These are phyloP conservation scores for Candida ovalis DNA, from an alignment of 805 yeast genomes.

Conservation along the genomic window DNA sequence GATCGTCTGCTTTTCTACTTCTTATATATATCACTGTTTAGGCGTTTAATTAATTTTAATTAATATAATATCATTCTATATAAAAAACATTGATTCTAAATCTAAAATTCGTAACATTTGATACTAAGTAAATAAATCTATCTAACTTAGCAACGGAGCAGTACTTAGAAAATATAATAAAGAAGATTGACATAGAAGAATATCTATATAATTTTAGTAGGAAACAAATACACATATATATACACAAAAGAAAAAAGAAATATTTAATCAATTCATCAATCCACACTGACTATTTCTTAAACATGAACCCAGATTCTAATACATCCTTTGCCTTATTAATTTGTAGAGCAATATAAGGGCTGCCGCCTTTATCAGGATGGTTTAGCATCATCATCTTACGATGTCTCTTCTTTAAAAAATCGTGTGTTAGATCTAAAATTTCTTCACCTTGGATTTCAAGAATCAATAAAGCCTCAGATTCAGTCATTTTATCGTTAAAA, in stretches of 20 bases:
- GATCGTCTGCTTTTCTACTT: neutral
- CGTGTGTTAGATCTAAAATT: constrained; percentile 43
- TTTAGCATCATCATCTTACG: constrained; percentile 73
- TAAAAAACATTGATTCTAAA: too few relatives aligned
- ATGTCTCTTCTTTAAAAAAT: constrained; percentile 64
- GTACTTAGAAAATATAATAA: too few relatives aligned
- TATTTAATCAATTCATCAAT: neutral
- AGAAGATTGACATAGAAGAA: too few relatives aligned
- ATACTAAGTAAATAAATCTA: too few relatives aligned
- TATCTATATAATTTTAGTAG: too few relatives aligned
- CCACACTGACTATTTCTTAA: constrained; percentile 22
- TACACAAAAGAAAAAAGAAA: neutral
- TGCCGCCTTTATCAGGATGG: constrained; percentile 90
- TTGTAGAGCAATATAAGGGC: constrained; percentile 76
- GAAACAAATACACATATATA: neutral
- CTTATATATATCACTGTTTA: neutral
- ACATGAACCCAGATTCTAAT: constrained; percentile 58
- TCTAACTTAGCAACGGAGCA: too few relatives aligned
- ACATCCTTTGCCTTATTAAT: constrained; percentile 83
- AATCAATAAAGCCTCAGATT: constrained; percentile 65
- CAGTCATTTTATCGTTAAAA: constrained; percentile 61
- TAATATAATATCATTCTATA: too few relatives aligned
- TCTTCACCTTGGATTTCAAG: constrained; percentile 56
- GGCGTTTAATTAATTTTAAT: neutral
- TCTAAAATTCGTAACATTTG: too few relatives aligned